Evolutionary conservation across 176 grass and related monocot species (phyloP), one percentile per base, ranked within the genome.

Genomic region (Puya raimondii): DNA sequence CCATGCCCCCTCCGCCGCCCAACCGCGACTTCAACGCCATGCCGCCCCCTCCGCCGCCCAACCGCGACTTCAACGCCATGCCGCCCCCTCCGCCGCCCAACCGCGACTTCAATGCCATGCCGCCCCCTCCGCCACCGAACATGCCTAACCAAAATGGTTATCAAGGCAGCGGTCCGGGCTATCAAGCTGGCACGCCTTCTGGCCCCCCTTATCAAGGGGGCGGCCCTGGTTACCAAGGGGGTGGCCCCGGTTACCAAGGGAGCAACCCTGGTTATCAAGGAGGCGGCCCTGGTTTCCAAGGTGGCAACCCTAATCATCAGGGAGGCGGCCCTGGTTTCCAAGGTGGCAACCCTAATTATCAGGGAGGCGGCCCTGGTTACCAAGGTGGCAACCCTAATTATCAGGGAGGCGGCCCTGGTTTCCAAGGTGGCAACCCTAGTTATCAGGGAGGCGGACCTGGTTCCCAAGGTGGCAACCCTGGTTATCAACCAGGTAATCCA

Each of bases 301-400:
- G 67, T 12, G 73, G 78, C 71, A 54, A 51, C 21, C 72, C 76
- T 26, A 66, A 59, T 42, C 86, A 86, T 42, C 83, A 70, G 80
- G 76, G 65, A 14, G 70, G 74, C 15, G 53, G 64, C 51, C 79
- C 66, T 67, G 71, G 81, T 47, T 83, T 78, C 73, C 83, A 73
- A 73, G 88, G 84, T n/a, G 33, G 33, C 33, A 76, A 71, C 51
- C 75, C 65, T 81, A 42, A 42, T 42, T 5, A 42, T 42, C 33
- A 42, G 33, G 66, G 78, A 48, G 77, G 68, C 50, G 72, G 66
- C 18, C 74, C 74, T 52, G 49, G 57, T 25, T 87, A 82, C 72
- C 91, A 81, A 47, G 69, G 86, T 10, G 56, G 67, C 29, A 79
- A 76, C 72, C 68, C 79, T 78, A 83, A 77, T 71, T 83, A 83